These are phyloP conservation scores for Pleurotus tuber-regium DNA, from an alignment of 768 basidiomycete genomes.

Conservation along the genomic window DNA sequence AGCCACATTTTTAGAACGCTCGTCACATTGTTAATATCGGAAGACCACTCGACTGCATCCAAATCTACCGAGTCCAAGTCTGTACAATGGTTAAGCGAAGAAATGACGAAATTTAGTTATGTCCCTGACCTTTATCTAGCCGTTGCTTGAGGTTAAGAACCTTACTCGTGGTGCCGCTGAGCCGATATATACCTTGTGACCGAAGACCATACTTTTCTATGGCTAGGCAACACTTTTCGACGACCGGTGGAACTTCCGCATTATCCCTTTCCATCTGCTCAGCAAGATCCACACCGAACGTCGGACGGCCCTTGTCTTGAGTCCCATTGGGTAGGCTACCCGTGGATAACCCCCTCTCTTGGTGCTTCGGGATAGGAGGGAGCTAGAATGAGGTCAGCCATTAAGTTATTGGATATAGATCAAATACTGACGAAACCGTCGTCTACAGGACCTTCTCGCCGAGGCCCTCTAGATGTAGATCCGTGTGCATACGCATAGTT, in stretches of 20 bases:
- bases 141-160: slow-evolving; percentile 78
- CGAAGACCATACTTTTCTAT: slow-evolving; percentile 88
- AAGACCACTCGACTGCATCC: slow-evolving; percentile 84
- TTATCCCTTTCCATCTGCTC: slow-evolving; percentile 93
- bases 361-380: slow-evolving; percentile 55
- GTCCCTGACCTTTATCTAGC: slow-evolving; percentile 73
- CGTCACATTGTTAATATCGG: slow-evolving; percentile 95
- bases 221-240: slow-evolving; percentile 86
- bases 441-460: slow-evolving; percentile 85
- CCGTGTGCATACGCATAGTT: slow-evolving; percentile 93
- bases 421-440: slow-evolving; percentile 82
- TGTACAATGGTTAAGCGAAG: slow-evolving; percentile 17
- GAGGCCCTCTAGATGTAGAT: slow-evolving; percentile 60
- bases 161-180: slow-evolving; percentile 89
- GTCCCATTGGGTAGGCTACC: slow-evolving; percentile 19
- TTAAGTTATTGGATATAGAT: neutral
- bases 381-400: slow-evolving; percentile 40
- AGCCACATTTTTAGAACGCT: slow-evolving; percentile 95
- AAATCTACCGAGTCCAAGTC: slow-evolving; percentile 89
- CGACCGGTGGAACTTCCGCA: slow-evolving; percentile 83
- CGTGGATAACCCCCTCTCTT: slow-evolving; percentile 3
- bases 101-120: neutral
- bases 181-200: slow-evolving; percentile 88
- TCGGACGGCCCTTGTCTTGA: slow-evolving; percentile 67
- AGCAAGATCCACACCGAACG: slow-evolving; percentile 89